phyloP scores from a whole-genome alignment of 176 grass and related monocot genomes.

The Poa pratensis region DNA sequence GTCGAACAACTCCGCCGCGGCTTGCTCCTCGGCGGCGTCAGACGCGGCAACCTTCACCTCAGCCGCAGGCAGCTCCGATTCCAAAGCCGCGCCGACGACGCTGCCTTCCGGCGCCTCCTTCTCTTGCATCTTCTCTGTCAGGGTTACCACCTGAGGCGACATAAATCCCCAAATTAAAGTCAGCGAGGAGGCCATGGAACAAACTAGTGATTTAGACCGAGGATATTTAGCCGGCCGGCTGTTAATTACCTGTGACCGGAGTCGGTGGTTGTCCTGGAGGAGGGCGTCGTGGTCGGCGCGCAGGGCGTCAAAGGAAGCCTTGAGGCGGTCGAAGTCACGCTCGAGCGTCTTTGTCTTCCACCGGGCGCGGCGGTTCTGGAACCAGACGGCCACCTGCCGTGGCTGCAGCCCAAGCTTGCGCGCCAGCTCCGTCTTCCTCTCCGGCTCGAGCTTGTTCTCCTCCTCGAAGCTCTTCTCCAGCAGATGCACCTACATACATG shows the following conservation, averaged over 20 bases:
- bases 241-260: constrained; percentile 68
- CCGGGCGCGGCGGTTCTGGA: constrained; percentile 96
- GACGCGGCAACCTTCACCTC: constrained; percentile 36
- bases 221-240: neutral
- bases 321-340: constrained; percentile 95
- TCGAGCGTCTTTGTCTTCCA: constrained; percentile 99
- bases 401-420: constrained; percentile 90
- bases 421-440: constrained; percentile 95
- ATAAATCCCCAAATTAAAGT: constrained; percentile 5
- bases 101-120: constrained; percentile 58
- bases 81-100: too few relatives aligned
- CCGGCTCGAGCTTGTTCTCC: constrained; percentile 98
- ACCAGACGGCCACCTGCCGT: constrained; percentile 97
- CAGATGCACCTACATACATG: constrained; percentile 60
- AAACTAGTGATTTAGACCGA: neutral
- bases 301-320: constrained; percentile 85
- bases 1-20: constrained; percentile 24
- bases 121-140: constrained; percentile 90
- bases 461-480: constrained; percentile 86
- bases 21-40: neutral
- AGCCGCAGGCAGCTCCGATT: neutral
- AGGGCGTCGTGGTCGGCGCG: constrained; percentile 76
- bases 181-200: neutral
- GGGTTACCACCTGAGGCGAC: constrained; percentile 57
- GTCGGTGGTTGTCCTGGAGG: constrained; percentile 75